Evolutionary conservation across 306 rosid species (phyloP).

Genomic region (Casuarina cunninghamiana): DNA sequence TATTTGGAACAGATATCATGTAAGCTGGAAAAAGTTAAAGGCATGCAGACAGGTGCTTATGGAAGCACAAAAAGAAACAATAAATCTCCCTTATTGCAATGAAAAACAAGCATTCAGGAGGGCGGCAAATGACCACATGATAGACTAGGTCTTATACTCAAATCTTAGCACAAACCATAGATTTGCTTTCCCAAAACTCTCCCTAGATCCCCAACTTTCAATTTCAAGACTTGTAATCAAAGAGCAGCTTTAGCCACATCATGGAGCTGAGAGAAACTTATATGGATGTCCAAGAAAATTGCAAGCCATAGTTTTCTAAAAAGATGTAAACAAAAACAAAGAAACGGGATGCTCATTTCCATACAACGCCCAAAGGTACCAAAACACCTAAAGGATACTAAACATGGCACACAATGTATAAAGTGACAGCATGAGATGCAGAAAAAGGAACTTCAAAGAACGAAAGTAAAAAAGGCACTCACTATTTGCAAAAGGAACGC

Average conservation of each 20-base stretch:
- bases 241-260: background rate
- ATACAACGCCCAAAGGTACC: background rate
- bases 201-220: background rate
- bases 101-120: background rate
- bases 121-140: background rate
- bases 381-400: background rate
- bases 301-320: background rate
- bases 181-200: background rate
- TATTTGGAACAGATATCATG: background rate
- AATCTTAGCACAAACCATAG: slow-evolving; percentile 2
- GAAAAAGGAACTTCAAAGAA: background rate
- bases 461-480: slow-evolving; percentile 38
- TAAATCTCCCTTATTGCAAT: background rate
- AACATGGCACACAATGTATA: background rate
- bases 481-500: slow-evolving; percentile 51
- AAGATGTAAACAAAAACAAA: background rate
- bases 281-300: background rate
- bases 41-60: slow-evolving; percentile 1
- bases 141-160: background rate
- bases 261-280: background rate
- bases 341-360: background rate
- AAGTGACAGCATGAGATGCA: slow-evolving; percentile 15
- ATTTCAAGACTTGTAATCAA: background rate
- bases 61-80: slow-evolving; percentile 1
- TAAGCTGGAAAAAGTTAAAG: background rate